phyloP scores from a whole-genome alignment of 257 asterid species.

The Jacaranda mimosifolia region DNA sequence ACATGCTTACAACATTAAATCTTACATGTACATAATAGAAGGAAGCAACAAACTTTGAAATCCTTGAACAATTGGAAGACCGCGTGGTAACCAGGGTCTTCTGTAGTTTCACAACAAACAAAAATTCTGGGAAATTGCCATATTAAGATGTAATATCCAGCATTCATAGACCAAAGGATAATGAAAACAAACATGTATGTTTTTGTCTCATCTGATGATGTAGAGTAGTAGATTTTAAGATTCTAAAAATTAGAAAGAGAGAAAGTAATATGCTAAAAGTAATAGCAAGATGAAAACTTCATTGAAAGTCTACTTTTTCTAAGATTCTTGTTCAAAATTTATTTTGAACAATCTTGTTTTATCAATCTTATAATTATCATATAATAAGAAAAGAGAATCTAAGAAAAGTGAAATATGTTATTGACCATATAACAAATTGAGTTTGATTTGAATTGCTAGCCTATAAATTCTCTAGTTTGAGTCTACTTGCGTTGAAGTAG shows the following conservation, averaged over 20 bases:
- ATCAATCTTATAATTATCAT: conserved; percentile 24
- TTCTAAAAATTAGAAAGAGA: conserved; percentile 7
- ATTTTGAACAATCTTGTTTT: neutral
- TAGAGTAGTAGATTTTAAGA: conserved; percentile 24
- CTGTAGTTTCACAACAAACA: conserved; percentile 87
- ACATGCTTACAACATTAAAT: conserved; percentile 21
- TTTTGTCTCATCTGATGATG: conserved; percentile 17
- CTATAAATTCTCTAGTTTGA: conserved; percentile 22
- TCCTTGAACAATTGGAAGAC: conserved; percentile 70
- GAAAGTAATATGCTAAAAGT: conserved; percentile 25
- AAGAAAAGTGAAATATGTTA: conserved; percentile 19
- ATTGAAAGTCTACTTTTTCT: neutral
- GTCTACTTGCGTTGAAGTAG: conserved; percentile 1
- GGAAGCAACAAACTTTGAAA: conserved; percentile 64
- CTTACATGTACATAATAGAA: conserved; percentile 24
- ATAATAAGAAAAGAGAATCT: conserved; percentile 22
- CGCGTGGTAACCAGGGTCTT: conserved; percentile 95
- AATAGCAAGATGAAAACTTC: conserved; percentile 13
- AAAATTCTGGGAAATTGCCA: conserved; percentile 93
- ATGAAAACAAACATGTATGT: conserved; percentile 25
- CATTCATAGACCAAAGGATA: conserved; percentile 38
- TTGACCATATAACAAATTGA: neutral
- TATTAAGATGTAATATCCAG: conserved; percentile 90
- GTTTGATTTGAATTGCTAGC: neutral
- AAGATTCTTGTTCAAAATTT: conserved; percentile 17